Evolutionary conservation across 78 protist species (phyloP), one percentile per base, ranked within the genome.

Genomic region (Dictyostelium firmibasis): DNA sequence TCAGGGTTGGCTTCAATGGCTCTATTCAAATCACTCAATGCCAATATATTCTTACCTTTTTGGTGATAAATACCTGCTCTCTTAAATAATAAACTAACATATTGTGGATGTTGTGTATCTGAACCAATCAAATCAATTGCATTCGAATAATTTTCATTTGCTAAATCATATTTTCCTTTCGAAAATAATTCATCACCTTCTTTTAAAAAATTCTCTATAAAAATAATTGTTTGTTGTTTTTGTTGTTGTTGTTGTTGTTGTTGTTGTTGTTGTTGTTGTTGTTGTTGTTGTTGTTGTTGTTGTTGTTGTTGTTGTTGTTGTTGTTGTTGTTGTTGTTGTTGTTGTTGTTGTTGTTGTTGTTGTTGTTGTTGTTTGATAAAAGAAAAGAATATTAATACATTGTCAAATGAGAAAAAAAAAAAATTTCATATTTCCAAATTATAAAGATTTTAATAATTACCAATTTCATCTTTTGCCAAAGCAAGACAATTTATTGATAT

Each of bases 1-100:
- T 36, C 82, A 47, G 94, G 94, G 41, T 89, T 89, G 81, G 70
- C 70, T 64, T 89, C 86, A 4, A 89, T 72, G 5, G 94, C 94
- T 70, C 87, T 79, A 50, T 89, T 89, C 16, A 89, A 60, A 89
- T 89, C 94, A 14, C 81, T 62, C 14, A 89, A 47, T 64, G 94
- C 94, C 43, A 89, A 69, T 31, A 81, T 64, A 35, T 81, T 70
- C 82, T 81, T 89, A 8, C 87, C 75, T 13, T 50, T 31, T 18
- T 70, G 9, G 23, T 89, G 86, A 43, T 89, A 89, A 50, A 89
- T 81, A 23, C 87, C 94, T 18, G 94, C 94, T 43, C 94, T 69
- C 33, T 89, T 89, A 50, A 89, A 89, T 67, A 89, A 60, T n/a
- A 81, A 27, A 44, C 23, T 33, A 18, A 50, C 85, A 74, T 69